Conservation (phyloP, 352 stramenopile genomes). For the Phytopythium boreale region DNA sequence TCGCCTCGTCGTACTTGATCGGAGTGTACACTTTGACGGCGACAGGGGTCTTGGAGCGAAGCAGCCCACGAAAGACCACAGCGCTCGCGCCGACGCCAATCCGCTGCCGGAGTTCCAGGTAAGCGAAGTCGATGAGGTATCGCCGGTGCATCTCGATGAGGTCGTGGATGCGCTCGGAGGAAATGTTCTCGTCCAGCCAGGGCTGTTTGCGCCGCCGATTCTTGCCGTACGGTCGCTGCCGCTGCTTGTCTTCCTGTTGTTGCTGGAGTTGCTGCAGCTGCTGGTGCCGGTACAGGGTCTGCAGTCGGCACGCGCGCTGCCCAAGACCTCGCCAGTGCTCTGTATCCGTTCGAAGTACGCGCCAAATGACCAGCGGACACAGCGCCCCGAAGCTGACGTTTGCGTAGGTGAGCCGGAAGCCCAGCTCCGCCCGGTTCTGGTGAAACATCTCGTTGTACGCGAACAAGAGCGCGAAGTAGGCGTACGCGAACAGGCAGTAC, state of each 20-base stretch:
- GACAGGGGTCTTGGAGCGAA: conserved; percentile 30
- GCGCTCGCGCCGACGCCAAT: conserved; percentile 32
- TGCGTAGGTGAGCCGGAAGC: conserved; percentile 12
- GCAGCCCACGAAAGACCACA: conserved; percentile 25
- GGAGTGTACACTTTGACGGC: conserved; percentile 51
- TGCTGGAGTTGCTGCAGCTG: conserved; percentile 12
- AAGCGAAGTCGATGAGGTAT: conserved; percentile 51
- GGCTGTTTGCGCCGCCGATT: neutral
- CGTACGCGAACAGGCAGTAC: conserved; percentile 23
- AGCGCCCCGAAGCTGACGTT: conserved; percentile 15
- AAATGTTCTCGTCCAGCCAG: conserved; percentile 32
- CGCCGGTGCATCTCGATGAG: conserved; percentile 55
- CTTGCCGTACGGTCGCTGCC: neutral
- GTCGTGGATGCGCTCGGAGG: conserved; percentile 35
- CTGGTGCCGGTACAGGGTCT: conserved; percentile 26
- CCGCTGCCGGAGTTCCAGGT: conserved; percentile 32
- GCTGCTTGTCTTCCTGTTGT: neutral
- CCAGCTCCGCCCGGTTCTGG: conserved; percentile 8
- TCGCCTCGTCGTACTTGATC: conserved; percentile 26
- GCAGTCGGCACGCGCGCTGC: conserved; percentile 24
- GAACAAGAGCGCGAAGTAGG: conserved; percentile 21
- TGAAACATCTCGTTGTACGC: conserved; percentile 17
- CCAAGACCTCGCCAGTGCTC: conserved; percentile 48
- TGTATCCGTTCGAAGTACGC: conserved; percentile 42
- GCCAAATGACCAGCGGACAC: conserved; percentile 40